phyloP scores from a whole-genome alignment of 441 rosid genomes.

The Gossypium laxum region DNA sequence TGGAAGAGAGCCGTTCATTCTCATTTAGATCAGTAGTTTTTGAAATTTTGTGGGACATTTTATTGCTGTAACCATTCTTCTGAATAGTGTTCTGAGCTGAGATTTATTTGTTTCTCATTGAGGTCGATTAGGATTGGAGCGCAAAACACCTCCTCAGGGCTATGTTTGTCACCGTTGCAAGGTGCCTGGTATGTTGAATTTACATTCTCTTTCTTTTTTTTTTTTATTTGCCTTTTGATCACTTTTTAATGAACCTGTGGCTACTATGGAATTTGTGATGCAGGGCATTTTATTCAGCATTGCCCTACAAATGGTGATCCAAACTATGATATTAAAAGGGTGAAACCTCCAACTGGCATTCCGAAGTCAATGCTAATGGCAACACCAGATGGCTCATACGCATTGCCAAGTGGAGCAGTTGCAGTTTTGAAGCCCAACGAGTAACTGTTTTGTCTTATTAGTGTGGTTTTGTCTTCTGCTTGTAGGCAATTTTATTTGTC shows the following conservation, averaged over 20 bases:
- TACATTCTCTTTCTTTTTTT: neutral
- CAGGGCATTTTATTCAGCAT: slow-evolving; percentile 98
- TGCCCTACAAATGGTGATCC: slow-evolving; percentile 99
- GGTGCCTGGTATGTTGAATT: slow-evolving; percentile 56
- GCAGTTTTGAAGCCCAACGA: slow-evolving; percentile 94
- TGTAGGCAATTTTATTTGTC: neutral
- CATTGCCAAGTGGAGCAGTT: slow-evolving; percentile 92
- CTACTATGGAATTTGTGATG: slow-evolving; percentile 6
- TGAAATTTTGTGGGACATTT: neutral
- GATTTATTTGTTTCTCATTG: slow-evolving; percentile 21
- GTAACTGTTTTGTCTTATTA: slow-evolving; percentile 27
- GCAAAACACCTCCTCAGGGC: slow-evolving; percentile 94
- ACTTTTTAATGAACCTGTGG: neutral
- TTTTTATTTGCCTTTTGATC: neutral
- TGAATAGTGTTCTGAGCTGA: slow-evolving; percentile 10
- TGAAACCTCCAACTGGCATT: slow-evolving; percentile 93
- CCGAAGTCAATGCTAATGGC: slow-evolving; percentile 97
- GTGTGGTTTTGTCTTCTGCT: slow-evolving; percentile 6
- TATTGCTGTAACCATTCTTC: neutral
- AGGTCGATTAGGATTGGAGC: slow-evolving; percentile 57
- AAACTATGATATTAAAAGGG: slow-evolving; percentile 73
- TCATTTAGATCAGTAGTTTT: neutral
- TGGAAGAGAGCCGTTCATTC: neutral
- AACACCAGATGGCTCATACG: slow-evolving; percentile 91
- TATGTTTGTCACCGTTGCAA: slow-evolving; percentile 92